Percentiles rank a stretch among this genome's conserved stretches.
These are phyloP conservation scores for Triticum aestivum DNA, from an alignment of 176 grass and related monocot genomes.

Conservation along the genomic window DNA sequence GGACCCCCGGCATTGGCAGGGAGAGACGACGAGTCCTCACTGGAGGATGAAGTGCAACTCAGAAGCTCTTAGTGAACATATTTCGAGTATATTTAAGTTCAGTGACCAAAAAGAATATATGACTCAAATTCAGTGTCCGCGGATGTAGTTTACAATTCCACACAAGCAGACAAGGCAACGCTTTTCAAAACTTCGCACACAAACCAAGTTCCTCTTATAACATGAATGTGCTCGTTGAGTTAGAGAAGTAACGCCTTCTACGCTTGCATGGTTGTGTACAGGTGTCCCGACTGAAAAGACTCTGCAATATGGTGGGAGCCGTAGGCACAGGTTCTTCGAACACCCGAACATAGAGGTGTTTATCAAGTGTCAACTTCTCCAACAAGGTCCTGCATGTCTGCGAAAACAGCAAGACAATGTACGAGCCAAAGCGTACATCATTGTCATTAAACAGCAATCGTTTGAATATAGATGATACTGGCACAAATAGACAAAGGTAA, in stretches of 20 bases:
- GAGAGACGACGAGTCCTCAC: too few species aligned
- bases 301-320: conserved; percentile 56
- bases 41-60: neutral
- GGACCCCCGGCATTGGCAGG: too few species aligned
- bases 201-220: conserved; percentile 40
- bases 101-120: neutral
- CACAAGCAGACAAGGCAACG: neutral
- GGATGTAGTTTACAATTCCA: neutral
- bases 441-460: neutral
- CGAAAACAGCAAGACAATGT: conserved; percentile 6
- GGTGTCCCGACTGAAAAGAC: conserved; percentile 31
- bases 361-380: conserved; percentile 51
- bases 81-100: neutral
- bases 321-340: conserved; percentile 42
- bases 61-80: neutral
- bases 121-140: neutral
- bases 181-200: neutral
- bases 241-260: conserved; percentile 67
- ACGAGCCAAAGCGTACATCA: neutral
- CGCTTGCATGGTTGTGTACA: conserved; percentile 23
- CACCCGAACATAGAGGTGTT: conserved; percentile 50
- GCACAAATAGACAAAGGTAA: neutral
- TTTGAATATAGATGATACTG: neutral
- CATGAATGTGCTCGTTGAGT: conserved; percentile 58
- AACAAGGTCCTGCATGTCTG: conserved; percentile 85